Evolutionary conservation across 1,284 basidiomycete genomes (phyloP).

Genomic region (Ganoderma meredithae): DNA sequence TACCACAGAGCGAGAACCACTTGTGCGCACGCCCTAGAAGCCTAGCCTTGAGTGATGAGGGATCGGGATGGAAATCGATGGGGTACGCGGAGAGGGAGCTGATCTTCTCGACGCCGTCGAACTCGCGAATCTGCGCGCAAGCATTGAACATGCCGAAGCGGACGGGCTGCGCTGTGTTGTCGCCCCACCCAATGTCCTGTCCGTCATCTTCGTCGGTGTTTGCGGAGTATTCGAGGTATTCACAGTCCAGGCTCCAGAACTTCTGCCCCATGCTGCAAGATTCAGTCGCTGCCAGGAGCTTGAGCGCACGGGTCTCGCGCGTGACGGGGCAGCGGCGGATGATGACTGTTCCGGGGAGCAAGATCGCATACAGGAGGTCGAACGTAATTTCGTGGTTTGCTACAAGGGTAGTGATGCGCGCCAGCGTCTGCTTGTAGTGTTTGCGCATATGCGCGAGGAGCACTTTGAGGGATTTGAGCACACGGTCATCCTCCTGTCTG

Average conservation of each 20-base stretch:
- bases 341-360: conserved; percentile 16
- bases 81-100: conserved; percentile 57
- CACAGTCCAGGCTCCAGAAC: conserved; percentile 49
- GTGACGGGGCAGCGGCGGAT: conserved; percentile 14
- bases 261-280: conserved; percentile 41
- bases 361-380: conserved; percentile 51
- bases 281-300: conserved; percentile 46
- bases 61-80: conserved; percentile 53
- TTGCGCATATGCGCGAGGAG: conserved; percentile 48
- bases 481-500: conserved; percentile 47
- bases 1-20: conserved; percentile 56
- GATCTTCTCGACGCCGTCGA: conserved; percentile 57
- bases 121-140: conserved; percentile 46
- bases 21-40: conserved; percentile 57
- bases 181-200: conserved; percentile 40
- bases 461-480: conserved; percentile 48
- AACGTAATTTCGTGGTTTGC: conserved; percentile 61
- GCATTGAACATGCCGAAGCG: conserved; percentile 48
- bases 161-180: not conserved
- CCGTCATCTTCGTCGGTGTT: conserved; percentile 34
- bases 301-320: conserved; percentile 55
- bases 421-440: conserved; percentile 56
- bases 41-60: conserved; percentile 44
- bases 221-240: conserved; percentile 57
- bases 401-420: conserved; percentile 52